These are phyloP conservation scores for Psidium guajava DNA, from an alignment of 345 rosid genomes.

Conservation along the genomic window DNA sequence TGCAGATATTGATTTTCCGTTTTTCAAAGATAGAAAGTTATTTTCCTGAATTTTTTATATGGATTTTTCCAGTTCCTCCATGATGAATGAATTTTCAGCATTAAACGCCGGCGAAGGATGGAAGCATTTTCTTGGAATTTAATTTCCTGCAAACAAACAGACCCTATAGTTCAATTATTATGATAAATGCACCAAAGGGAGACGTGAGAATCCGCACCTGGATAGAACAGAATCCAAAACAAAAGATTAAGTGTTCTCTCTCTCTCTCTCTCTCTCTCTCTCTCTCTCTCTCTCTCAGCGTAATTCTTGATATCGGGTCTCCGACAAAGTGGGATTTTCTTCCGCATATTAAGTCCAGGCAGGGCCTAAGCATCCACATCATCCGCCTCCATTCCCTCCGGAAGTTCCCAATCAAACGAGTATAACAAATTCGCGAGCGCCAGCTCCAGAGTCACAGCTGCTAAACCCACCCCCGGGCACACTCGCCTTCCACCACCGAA, in stretches of 20 bases:
- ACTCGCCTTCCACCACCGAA: constrained; percentile 23
- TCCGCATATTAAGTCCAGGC: constrained; percentile 4
- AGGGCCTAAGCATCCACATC: constrained; percentile 1
- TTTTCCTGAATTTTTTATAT: not conserved
- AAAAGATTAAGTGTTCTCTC: not conserved
- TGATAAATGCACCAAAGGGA: not conserved
- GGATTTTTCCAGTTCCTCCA: not conserved
- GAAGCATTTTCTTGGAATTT: not conserved
- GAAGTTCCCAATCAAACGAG: constrained; percentile 13
- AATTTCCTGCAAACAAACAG: not conserved
- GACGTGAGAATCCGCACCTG: not conserved
- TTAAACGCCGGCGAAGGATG: not conserved
- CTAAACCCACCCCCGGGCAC: constrained; percentile 15
- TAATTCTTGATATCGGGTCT: not conserved
- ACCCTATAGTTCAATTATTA: not conserved
- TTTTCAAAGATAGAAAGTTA: not conserved
- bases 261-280: no score
- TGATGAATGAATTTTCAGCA: not conserved
- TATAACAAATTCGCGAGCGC: constrained; percentile 11
- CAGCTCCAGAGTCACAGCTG: not conserved
- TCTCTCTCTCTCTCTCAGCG: not conserved
- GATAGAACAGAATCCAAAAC: not conserved
- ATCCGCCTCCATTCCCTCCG: not conserved
- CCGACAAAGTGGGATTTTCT: constrained; percentile 6
- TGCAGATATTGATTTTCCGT: not conserved